Evolutionary conservation across 2,329 filamentous ascomycete genomes (phyloP).

Genomic region (Xylaria multiplex): DNA sequence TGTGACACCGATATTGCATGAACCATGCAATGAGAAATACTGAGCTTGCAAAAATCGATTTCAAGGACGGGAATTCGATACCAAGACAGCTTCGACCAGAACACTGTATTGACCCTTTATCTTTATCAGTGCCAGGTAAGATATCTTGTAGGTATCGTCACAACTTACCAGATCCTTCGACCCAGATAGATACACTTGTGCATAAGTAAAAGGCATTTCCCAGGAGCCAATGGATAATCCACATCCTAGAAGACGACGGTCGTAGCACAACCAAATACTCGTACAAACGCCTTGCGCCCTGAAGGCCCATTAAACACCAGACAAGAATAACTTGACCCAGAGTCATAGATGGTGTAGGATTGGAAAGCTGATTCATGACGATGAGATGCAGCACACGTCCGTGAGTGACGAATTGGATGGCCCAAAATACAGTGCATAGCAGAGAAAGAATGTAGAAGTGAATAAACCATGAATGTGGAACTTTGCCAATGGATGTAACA

Average conservation of each 20-base stretch:
- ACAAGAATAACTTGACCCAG: slow-evolving; percentile 70
- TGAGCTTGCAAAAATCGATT: slow-evolving; percentile 65
- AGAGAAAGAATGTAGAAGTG: slow-evolving; percentile 86
- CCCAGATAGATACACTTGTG: slow-evolving; percentile 81
- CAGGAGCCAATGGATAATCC: slow-evolving; percentile 82
- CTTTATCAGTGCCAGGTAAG: slow-evolving; percentile 36
- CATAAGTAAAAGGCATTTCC: slow-evolving; percentile 80
- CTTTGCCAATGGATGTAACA: slow-evolving; percentile 60
- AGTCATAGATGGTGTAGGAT: slow-evolving; percentile 60
- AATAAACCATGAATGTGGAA: slow-evolving; percentile 89
- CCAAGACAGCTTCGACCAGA: slow-evolving; percentile 37
- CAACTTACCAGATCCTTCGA: slow-evolving; percentile 77
- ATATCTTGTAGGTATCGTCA: not conserved
- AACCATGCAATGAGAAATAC: slow-evolving; percentile 76
- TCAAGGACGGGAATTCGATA: slow-evolving; percentile 53
- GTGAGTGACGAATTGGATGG: slow-evolving; percentile 65
- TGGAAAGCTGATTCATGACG: slow-evolving; percentile 52
- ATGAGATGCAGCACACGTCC: slow-evolving; percentile 65
- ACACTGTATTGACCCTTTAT: slow-evolving; percentile 49
- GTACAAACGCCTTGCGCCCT: slow-evolving; percentile 78
- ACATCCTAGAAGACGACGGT: slow-evolving; percentile 81
- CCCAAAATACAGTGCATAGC: slow-evolving; percentile 78
- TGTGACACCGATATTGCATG: slow-evolving; percentile 79
- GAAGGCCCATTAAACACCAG: slow-evolving; percentile 79
- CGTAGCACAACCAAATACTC: slow-evolving; percentile 75